Evolutionary conservation across 2,329 filamentous ascomycete species (phyloP).

Genomic region (Aspergillus ustus): DNA sequence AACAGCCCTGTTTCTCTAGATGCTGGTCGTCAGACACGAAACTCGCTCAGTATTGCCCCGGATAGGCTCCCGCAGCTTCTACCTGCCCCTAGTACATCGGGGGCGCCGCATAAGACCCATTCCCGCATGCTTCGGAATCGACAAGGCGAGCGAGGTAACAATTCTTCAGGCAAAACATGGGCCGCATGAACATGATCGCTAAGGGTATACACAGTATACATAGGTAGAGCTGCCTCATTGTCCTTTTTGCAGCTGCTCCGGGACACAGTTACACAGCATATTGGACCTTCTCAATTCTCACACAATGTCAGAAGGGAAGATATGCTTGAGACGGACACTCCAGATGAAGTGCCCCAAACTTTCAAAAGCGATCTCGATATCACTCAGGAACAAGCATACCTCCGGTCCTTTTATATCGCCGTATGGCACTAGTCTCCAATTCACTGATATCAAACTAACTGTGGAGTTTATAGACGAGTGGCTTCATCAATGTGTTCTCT

Average conservation of each 20-base stretch:
- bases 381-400: slow-evolving; percentile 38
- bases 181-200: slow-evolving; percentile 21
- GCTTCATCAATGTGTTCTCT: slow-evolving; percentile 41
- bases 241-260: slow-evolving; percentile 62
- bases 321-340: slow-evolving; percentile 57
- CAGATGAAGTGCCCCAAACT: slow-evolving; percentile 38
- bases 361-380: slow-evolving; percentile 37
- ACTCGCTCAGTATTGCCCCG: not conserved
- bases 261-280: slow-evolving; percentile 52
- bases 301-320: slow-evolving; percentile 56
- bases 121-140: slow-evolving; percentile 56
- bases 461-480: slow-evolving; percentile 40
- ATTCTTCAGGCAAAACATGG: slow-evolving; percentile 31
- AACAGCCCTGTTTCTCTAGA: not conserved
- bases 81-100: slow-evolving; percentile 28
- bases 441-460: slow-evolving; percentile 2
- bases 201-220: slow-evolving; percentile 29
- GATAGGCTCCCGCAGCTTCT: slow-evolving; percentile 13
- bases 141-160: slow-evolving; percentile 56
- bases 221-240: slow-evolving; percentile 46
- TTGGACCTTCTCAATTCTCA: slow-evolving; percentile 60
- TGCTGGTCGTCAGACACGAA: slow-evolving; percentile 6
- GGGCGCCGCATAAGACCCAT: slow-evolving; percentile 37
- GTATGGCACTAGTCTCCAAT: slow-evolving; percentile 20
- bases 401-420: slow-evolving; percentile 37